These are phyloP conservation scores for Wickerhamomyces hampshirensis DNA, from an alignment of 805 yeast species.

Conservation along the genomic window DNA sequence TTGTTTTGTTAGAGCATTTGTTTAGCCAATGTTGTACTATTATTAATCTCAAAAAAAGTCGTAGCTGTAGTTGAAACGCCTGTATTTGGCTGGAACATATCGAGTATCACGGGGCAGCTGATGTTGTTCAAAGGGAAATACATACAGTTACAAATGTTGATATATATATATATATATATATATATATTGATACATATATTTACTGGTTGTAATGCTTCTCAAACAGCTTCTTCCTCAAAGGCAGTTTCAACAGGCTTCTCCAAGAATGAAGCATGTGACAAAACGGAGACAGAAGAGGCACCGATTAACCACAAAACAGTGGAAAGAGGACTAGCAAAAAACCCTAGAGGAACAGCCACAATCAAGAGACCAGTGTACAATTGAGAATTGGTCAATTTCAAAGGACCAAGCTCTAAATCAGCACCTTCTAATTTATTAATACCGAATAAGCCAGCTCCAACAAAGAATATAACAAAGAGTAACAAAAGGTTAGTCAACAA, in stretches of 20 bases:
- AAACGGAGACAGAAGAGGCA: slow-evolving; percentile 70
- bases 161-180: too few relatives aligned
- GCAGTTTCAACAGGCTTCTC: slow-evolving; percentile 96
- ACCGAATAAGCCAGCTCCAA: slow-evolving; percentile 69
- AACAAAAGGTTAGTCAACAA: slow-evolving; percentile 80
- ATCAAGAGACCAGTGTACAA: slow-evolving; percentile 79
- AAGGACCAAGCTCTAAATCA: slow-evolving; percentile 69
- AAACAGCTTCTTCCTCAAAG: slow-evolving; percentile 65
- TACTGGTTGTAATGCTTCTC: too few relatives aligned
- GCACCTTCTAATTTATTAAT: slow-evolving; percentile 77
- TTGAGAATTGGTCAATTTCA: slow-evolving; percentile 69
- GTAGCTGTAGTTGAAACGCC: too few relatives aligned
- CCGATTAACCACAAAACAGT: slow-evolving; percentile 91
- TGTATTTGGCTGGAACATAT: too few relatives aligned
- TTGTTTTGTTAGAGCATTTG: neutral
- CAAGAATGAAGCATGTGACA: slow-evolving; percentile 84
- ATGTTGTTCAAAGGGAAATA: too few relatives aligned
- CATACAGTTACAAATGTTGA: too few relatives aligned
- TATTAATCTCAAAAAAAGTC: neutral
- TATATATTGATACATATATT: too few relatives aligned
- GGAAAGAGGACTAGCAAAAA: slow-evolving; percentile 84
- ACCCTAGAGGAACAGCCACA: slow-evolving; percentile 74
- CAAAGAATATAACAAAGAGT: slow-evolving; percentile 74
- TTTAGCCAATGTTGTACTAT: neutral
- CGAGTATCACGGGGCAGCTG: too few relatives aligned